Evolutionary conservation across 2,329 filamentous ascomycete genomes (phyloP).

Genomic region (Zymoseptoria ardabiliae): DNA sequence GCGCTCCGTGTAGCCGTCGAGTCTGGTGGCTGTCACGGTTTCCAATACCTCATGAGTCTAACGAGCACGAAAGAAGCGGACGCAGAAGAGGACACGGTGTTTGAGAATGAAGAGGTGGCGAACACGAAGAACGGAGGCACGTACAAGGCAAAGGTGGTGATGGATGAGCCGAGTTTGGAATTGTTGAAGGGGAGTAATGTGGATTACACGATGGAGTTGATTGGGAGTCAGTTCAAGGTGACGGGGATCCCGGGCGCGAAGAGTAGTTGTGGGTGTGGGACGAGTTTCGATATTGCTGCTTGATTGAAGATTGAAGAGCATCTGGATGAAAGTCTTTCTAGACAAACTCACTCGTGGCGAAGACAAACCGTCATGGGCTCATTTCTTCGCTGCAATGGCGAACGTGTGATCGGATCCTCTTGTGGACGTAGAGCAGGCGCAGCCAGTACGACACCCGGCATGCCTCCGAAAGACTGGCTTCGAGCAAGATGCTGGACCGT

Average conservation of each 20-base stretch:
- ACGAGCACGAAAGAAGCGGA: constrained; percentile 53
- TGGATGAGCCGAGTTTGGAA: constrained; percentile 82
- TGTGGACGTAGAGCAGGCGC: too few relatives aligned
- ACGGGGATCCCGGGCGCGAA: constrained; percentile 85
- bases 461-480: too few relatives aligned
- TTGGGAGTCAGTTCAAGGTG: constrained; percentile 92
- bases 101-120: constrained; percentile 53
- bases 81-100: constrained; percentile 78
- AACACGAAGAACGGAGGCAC: constrained; percentile 34
- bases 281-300: constrained; percentile 83
- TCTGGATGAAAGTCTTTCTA: too few relatives aligned
- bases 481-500: too few relatives aligned
- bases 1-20: constrained; percentile 89
- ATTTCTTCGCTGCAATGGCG: too few relatives aligned
- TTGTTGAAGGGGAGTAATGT: constrained; percentile 88
- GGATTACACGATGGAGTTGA: constrained; percentile 93
- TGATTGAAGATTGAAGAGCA: constrained; percentile 1
- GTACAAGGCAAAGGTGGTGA: constrained; percentile 66
- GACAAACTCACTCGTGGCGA: too few relatives aligned
- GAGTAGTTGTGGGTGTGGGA: constrained; percentile 94
- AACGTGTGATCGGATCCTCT: too few relatives aligned
- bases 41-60: constrained; percentile 92
- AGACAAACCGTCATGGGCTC: too few relatives aligned
- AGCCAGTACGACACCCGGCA: too few relatives aligned
- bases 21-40: constrained; percentile 91